Evolutionary conservation across 257 asterid species (phyloP).

Genomic region (Eustoma russellianum): DNA sequence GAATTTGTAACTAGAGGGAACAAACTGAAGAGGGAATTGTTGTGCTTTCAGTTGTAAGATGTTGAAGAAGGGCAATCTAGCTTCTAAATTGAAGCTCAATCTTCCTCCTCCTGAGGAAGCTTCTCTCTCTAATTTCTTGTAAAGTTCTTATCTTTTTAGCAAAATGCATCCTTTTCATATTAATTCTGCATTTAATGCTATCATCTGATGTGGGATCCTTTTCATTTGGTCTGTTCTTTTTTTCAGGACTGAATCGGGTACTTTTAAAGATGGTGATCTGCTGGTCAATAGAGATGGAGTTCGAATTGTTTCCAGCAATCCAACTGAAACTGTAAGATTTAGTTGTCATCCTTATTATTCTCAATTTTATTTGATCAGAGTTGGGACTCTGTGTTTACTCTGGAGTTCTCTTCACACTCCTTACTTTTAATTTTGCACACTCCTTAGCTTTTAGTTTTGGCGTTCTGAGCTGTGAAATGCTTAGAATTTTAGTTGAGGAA

Average conservation of each 20-base stretch:
- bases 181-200: neutral
- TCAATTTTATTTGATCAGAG: too few relatives aligned
- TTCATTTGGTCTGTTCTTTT: conserved; percentile 7
- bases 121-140: conserved; percentile 79
- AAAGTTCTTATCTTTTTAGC: conserved; percentile 5
- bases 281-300: conserved; percentile 91
- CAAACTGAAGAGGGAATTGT: too few relatives aligned
- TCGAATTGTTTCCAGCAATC: conserved; percentile 66
- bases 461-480: too few relatives aligned
- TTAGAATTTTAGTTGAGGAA: too few relatives aligned
- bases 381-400: too few relatives aligned
- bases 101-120: conserved; percentile 85
- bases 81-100: conserved; percentile 78
- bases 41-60: neutral
- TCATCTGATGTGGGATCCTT: neutral
- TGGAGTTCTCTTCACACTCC: too few relatives aligned
- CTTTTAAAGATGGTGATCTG: conserved; percentile 95
- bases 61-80: conserved; percentile 79
- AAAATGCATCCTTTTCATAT: neutral
- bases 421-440: too few relatives aligned
- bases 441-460: too few relatives aligned
- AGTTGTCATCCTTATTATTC: neutral
- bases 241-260: conserved; percentile 85
- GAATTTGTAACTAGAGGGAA: neutral
- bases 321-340: conserved; percentile 58